phyloP scores from a whole-genome alignment of 169 alveolate genomes.

The Plasmodium malariae region DNA sequence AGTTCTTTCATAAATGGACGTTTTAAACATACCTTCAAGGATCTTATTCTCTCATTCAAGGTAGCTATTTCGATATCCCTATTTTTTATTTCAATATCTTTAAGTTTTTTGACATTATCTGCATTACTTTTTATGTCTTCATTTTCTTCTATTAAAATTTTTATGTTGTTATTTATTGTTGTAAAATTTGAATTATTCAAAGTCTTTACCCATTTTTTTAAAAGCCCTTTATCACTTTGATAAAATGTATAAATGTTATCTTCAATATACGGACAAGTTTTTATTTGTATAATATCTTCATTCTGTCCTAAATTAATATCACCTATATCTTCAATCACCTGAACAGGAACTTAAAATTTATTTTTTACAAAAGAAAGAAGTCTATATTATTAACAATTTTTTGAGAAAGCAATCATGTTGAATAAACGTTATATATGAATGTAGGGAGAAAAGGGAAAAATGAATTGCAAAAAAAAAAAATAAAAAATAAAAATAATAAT shows the following conservation, averaged over 20 bases:
- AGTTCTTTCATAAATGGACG: neutral
- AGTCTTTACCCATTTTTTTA: conserved; percentile 34
- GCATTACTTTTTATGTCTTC: conserved; percentile 30
- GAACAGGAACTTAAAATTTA: neutral
- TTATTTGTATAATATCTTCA: conserved; percentile 60
- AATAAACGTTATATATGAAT: too few relatives aligned
- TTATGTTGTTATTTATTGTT: conserved; percentile 15
- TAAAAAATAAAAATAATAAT: too few relatives aligned
- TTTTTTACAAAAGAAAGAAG: neutral
- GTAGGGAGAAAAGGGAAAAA: neutral
- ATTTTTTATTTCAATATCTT: conserved; percentile 47
- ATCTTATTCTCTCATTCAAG: conserved; percentile 18
- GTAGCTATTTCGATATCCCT: conserved; percentile 36
- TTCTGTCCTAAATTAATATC: conserved; percentile 20
- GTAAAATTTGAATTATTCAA: conserved; percentile 26
- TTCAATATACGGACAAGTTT: neutral
- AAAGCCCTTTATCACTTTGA: conserved; percentile 7
- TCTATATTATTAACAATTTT: neutral
- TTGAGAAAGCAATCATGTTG: too few relatives aligned
- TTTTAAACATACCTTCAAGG: conserved; percentile 22
- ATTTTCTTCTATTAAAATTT: conserved; percentile 42
- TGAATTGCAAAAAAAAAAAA: neutral
- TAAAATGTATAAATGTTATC: conserved; percentile 26
- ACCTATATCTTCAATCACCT: conserved; percentile 32
- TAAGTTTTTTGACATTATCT: conserved; percentile 18